These are phyloP conservation scores for Aspergillus fumigatus DNA, from an alignment of 2,329 filamentous ascomycete genomes.

Conservation along the genomic window DNA sequence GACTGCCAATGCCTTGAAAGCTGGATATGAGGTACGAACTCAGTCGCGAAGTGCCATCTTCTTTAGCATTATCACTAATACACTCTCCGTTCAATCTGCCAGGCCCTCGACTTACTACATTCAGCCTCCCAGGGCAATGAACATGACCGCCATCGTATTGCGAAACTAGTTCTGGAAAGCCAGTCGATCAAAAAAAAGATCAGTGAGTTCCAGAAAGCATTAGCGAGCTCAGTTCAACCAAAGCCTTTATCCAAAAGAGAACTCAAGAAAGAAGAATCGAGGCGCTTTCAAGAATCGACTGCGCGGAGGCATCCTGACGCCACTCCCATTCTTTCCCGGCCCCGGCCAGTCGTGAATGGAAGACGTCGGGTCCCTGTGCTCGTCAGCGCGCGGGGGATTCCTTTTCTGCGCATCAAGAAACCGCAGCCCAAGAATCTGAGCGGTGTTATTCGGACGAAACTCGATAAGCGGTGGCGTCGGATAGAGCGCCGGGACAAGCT, in stretches of 20 bases:
- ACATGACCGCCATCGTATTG: conserved; percentile 21
- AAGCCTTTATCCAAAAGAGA: conserved; percentile 20
- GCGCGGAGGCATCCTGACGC: conserved; percentile 30
- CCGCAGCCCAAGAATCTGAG: conserved; percentile 40
- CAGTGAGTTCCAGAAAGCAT: conserved; percentile 16
- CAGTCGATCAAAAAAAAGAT: conserved; percentile 18
- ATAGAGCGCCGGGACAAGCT: conserved; percentile 31
- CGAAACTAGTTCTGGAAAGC: conserved; percentile 23
- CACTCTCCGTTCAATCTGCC: background rate
- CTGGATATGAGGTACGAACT: conserved; percentile 37
- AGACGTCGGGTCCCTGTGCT: conserved; percentile 37
- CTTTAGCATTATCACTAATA: conserved; percentile 1
- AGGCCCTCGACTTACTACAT: conserved; percentile 38
- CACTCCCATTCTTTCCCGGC: conserved; percentile 32
- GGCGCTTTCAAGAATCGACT: conserved; percentile 25
- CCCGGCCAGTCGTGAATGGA: conserved; percentile 30
- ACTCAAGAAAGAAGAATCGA: conserved; percentile 21
- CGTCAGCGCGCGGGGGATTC: conserved; percentile 39
- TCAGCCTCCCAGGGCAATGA: conserved; percentile 27
- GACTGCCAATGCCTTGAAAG: conserved; percentile 35
- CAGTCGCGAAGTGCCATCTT: background rate
- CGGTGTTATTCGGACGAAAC: conserved; percentile 32
- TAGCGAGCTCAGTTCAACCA: conserved; percentile 11
- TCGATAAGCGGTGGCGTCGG: conserved; percentile 30
- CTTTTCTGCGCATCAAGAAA: conserved; percentile 43